Conservation (phyloP, 2,329 filamentous ascomycete species). For the Cladosporium sp. region DNA sequence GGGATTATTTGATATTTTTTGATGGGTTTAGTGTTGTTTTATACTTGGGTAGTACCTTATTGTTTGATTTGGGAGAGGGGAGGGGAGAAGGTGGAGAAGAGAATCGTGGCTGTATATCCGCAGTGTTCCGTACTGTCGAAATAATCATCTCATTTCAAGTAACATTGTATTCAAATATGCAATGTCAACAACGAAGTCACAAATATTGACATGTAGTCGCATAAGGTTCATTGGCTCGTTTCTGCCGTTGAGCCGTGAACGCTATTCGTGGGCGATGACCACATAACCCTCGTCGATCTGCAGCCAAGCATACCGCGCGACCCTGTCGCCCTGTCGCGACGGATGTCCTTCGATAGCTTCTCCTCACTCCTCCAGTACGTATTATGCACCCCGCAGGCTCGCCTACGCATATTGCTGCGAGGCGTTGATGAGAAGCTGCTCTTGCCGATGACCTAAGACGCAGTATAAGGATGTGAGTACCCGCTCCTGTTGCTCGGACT, state of each 20-base stretch:
- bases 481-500: not conserved
- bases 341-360: not conserved
- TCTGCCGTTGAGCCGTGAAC: not conserved
- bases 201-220: not conserved
- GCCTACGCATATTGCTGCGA: not conserved
- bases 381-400: conserved; percentile 12
- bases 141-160: not conserved
- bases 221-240: not conserved
- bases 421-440: not conserved
- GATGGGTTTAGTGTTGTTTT: conserved; percentile 3
- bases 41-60: not conserved
- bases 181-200: too few species aligned
- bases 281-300: not conserved
- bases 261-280: not conserved
- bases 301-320: not conserved
- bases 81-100: not conserved
- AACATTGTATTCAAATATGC: not conserved
- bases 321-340: not conserved
- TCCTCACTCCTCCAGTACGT: conserved; percentile 5
- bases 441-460: not conserved
- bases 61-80: too few species aligned
- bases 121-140: not conserved
- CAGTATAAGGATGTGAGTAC: conserved; percentile 3
- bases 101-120: not conserved
- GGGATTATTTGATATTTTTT: conserved; percentile 10